Base-by-base conservation (phyloP, 139 green algal genomes). In the Eudorina sp. region DNA sequence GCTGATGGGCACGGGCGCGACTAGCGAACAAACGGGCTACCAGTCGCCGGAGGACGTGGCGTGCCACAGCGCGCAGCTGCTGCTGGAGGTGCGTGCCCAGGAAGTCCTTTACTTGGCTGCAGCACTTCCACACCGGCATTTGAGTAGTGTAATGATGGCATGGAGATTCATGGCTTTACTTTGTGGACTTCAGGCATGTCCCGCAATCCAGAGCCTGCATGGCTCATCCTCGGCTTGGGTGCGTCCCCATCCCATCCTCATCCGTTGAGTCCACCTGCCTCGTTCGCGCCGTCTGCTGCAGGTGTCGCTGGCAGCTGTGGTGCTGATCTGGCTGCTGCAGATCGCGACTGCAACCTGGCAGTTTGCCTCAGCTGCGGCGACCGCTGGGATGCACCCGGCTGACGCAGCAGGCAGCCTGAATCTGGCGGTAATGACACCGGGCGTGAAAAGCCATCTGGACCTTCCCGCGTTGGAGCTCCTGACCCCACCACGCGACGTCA, bases 401-500 rank as follows among this genome's bases (percentile, higher is more conserved):
- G n/a, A n/a, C n/a, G n/a, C n/a, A n/a, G n/a, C n/a, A n/a, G n/a
- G n/a, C n/a, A n/a, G n/a, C n/a, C n/a, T n/a, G n/a, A n/a, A n/a
- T n/a, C n/a, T n/a, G n/a, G n/a, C n/a, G n/a, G n/a, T n/a, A n/a
- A n/a, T n/a, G n/a, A n/a, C n/a, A n/a, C n/a, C n/a, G n/a, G n/a
- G n/a, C n/a, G n/a, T n/a, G n/a, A 86, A 86, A 45, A 77, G 60
- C 60, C 79, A 86, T 40, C 21, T 86, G 5, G 79, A 86, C 62
- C 60, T 86, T 6, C 60, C 58, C 13, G 29, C 79, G 0, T 23
- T 86, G 25, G 40, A 85, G 1, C 25, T n/a, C 18, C 14, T 41
- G 34, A 23, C 27, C 36, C 13, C 23, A 4, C 9, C 1, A 3
- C 25, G 36, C 18, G 66, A 75, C 2, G 1, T 2, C 8, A 29